Conservation (phyloP, 2,329 filamentous ascomycete species). For the Alternaria gaisen region DNA sequence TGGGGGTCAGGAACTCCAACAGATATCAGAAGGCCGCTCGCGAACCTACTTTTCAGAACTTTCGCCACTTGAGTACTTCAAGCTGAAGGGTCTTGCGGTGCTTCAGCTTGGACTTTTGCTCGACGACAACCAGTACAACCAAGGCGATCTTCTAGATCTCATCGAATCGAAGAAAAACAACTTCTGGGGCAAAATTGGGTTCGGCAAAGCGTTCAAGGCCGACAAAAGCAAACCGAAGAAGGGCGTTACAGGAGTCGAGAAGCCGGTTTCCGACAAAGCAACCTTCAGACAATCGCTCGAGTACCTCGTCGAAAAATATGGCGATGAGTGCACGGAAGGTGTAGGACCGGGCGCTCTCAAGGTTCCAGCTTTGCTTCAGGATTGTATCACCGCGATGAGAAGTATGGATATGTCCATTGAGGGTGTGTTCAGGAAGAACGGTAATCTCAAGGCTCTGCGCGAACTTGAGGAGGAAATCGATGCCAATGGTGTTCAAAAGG, state of each 20-base stretch:
- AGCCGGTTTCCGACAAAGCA: conserved; percentile 68
- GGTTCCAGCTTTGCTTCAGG: conserved; percentile 94
- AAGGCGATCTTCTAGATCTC: conserved; percentile 89
- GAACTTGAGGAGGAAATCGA: conserved; percentile 89
- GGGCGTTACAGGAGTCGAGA: conserved; percentile 65
- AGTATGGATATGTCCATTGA: conserved; percentile 99
- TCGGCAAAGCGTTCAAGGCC: conserved; percentile 75
- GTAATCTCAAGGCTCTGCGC: conserved; percentile 93
- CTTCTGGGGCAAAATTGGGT: conserved; percentile 98
- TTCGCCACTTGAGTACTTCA: conserved; percentile 95
- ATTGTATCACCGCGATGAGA: conserved; percentile 91
- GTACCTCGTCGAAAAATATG: conserved; percentile 87
- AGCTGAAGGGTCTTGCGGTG: conserved; percentile 93
- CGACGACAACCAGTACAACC: conserved; percentile 88
- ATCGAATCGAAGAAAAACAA: conserved; percentile 94
- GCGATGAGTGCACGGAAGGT: conserved; percentile 96
- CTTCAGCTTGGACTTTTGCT: conserved; percentile 93
- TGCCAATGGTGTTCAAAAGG: conserved; percentile 80
- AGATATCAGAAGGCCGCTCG: conserved; percentile 62
- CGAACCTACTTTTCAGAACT: conserved; percentile 96
- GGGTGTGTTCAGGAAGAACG: conserved; percentile 98
- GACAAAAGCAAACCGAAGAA: conserved; percentile 74
- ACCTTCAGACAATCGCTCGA: conserved; percentile 92
- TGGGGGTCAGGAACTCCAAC: conserved; percentile 59
- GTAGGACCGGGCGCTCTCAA: conserved; percentile 90